Conservation (phyloP, 108 stramenopile genomes). For the Pelagomonas calceolata region DNA sequence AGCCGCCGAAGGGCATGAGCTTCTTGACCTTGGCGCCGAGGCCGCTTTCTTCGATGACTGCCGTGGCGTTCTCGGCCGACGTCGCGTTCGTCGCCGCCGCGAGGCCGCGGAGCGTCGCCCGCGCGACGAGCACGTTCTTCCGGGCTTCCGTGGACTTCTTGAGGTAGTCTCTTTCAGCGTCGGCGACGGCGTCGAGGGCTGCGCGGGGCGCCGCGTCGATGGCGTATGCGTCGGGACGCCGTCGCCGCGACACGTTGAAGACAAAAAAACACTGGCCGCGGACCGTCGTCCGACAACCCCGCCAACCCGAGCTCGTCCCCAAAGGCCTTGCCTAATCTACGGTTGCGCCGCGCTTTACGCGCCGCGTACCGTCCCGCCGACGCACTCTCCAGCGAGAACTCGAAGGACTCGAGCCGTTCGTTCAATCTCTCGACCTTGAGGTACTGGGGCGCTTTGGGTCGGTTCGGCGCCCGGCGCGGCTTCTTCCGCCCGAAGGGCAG, state of each 20-base stretch:
- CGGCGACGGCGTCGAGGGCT: no score
- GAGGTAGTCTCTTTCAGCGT: not conserved
- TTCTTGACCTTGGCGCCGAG: no score
- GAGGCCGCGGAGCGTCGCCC: not conserved
- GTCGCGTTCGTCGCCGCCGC: not conserved
- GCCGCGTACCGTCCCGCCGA: not conserved
- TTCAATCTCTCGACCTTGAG: conserved; percentile 58
- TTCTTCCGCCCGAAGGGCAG: not conserved
- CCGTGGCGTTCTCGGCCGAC: not conserved
- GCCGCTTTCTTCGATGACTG: not conserved
- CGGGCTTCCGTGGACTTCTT: not conserved
- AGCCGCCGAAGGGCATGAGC: no score
- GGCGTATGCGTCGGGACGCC: no score
- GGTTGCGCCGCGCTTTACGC: not conserved
- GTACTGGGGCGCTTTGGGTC: conserved; percentile 19
- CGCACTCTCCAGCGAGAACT: conserved; percentile 55
- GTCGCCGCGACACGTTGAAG: no score
- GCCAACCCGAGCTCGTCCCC: not conserved
- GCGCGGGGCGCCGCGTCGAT: no score
- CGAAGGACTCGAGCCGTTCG: conserved; percentile 51
- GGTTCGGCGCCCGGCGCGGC: not conserved
- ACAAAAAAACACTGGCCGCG: no score
- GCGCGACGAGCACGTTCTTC: not conserved
- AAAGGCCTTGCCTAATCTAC: not conserved
- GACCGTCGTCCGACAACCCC: not conserved